Evolutionary conservation across 441 rosid species (phyloP).

Genomic region (Oxalis stricta): DNA sequence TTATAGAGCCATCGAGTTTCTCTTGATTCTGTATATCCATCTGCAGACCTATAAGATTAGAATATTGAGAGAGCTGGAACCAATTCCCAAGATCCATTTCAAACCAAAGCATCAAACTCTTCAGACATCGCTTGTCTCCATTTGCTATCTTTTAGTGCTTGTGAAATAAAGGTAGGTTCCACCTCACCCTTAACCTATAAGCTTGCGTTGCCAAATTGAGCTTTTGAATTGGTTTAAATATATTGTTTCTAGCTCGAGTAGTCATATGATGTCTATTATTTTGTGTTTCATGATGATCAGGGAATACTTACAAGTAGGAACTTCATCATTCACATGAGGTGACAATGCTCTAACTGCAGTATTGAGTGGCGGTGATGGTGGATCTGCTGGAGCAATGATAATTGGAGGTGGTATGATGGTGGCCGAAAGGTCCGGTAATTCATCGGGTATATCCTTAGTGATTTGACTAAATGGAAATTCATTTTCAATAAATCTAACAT

Average conservation of each 20-base stretch:
- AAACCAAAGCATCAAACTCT: neutral
- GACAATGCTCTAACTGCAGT: neutral
- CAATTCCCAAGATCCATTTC: neutral
- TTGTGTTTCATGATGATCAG: too few species aligned
- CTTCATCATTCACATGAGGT: too few species aligned
- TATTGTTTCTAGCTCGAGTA: neutral
- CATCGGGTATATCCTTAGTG: neutral
- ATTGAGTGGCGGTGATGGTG: neutral
- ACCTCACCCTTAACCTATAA: neutral
- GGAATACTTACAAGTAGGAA: too few species aligned
- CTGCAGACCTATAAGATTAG: neutral
- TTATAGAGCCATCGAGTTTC: neutral
- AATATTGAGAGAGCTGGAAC: neutral
- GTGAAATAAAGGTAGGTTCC: neutral
- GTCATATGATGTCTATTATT: neutral
- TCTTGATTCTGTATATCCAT: neutral
- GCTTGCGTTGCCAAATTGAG: neutral
- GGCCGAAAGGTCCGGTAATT: neutral
- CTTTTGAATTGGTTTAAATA: neutral
- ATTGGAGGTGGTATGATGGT: neutral
- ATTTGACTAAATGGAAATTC: neutral
- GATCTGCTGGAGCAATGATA: too few species aligned
- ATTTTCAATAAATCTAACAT: neutral
- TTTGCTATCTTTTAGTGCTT: neutral
- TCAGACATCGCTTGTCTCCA: neutral